Percentiles rank a stretch among this genome's conserved stretches.
These are phyloP conservation scores for Scytalidium lignicola DNA, from an alignment of 2,329 filamentous ascomycete species.

Conservation along the genomic window DNA sequence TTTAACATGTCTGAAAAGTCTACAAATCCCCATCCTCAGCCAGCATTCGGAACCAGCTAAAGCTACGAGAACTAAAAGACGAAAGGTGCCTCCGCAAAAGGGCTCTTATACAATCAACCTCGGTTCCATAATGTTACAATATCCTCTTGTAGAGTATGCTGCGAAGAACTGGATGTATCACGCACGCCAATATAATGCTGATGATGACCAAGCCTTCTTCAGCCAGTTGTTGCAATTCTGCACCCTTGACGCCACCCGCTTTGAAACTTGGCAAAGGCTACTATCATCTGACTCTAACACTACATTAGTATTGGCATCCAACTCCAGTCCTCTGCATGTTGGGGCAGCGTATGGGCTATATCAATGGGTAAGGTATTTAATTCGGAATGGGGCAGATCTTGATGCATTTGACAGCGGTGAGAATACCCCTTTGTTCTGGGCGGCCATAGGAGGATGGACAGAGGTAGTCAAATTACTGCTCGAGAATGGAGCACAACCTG, in stretches of 20 bases:
- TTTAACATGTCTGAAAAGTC: constrained; percentile 4
- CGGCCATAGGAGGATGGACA: constrained; percentile 6
- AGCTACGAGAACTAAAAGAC: neutral
- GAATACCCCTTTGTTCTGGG: constrained; percentile 21
- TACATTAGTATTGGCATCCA: neutral
- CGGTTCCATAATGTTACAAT: constrained; percentile 3
- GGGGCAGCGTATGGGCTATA: constrained; percentile 9
- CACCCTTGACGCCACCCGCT: neutral
- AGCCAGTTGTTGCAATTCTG: neutral
- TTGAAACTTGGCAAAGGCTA: constrained; percentile 1
- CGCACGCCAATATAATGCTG: constrained; percentile 2
- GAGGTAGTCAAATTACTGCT: constrained; percentile 9
- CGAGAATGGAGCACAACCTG: constrained; percentile 7
- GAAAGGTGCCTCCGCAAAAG: neutral
- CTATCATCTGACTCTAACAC: neutral
- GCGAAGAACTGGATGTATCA: constrained; percentile 12
- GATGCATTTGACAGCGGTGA: constrained; percentile 8
- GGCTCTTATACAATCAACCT: neutral
- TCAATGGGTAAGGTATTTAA: constrained; percentile 7
- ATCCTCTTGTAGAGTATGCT: constrained; percentile 16
- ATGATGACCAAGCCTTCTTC: constrained; percentile 1
- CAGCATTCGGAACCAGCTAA: neutral
- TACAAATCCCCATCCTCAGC: neutral
- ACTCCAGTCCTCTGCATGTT: constrained; percentile 7
- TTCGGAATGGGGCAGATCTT: constrained; percentile 2